These are phyloP conservation scores for Blastobotrys muscicola DNA, from an alignment of 805 yeast species.

Conservation along the genomic window DNA sequence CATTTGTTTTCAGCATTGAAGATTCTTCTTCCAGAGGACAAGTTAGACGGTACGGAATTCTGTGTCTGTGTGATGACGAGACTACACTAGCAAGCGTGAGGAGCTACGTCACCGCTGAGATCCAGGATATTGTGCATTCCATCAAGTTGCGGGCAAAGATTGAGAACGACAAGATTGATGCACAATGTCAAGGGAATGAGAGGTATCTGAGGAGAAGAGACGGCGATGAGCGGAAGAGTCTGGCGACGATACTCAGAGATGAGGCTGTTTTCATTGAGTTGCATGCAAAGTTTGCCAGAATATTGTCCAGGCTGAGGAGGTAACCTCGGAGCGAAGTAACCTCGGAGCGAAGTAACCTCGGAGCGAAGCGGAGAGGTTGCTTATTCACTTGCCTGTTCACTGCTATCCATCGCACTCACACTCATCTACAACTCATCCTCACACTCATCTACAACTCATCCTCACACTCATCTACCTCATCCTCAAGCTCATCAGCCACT, in stretches of 20 bases:
- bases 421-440: no score
- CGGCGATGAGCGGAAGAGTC: conserved; percentile 7
- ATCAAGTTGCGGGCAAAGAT: conserved; percentile 12
- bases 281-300: conserved; percentile 4
- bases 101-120: conserved; percentile 14
- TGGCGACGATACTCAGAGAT: conserved; percentile 13
- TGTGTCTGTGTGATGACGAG: conserved; percentile 19
- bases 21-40: conserved; percentile 19
- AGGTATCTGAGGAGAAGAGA: conserved; percentile 14
- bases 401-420: no score
- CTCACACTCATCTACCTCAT: no score
- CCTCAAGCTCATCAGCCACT: no score
- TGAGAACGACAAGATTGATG: conserved; percentile 7
- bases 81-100: conserved; percentile 13
- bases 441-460: no score
- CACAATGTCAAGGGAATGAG: conserved; percentile 9
- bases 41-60: conserved; percentile 17
- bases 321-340: no score
- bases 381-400: no score
- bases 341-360: no score
- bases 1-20: conserved; percentile 15
- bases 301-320: background rate
- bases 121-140: conserved; percentile 13
- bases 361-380: no score
- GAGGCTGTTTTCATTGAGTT: conserved; percentile 8